phyloP scores from a whole-genome alignment of 768 basidiomycete species.

The Podaxis rugospora region DNA sequence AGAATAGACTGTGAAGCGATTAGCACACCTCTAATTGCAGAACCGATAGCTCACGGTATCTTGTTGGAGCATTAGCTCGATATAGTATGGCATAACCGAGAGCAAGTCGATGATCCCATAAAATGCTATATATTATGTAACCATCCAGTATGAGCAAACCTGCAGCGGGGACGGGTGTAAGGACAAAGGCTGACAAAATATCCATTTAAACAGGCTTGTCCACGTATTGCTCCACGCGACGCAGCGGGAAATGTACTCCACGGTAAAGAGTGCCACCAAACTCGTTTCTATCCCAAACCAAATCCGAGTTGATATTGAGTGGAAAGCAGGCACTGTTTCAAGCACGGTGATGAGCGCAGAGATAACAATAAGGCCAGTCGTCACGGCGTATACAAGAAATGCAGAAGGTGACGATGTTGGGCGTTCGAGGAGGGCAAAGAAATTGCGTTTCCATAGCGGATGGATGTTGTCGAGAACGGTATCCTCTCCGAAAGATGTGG shows the following conservation, averaged over 20 bases:
- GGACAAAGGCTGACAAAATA: conserved; percentile 50
- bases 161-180: not conserved
- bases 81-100: conserved; percentile 85
- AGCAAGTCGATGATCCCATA: conserved; percentile 84
- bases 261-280: conserved; percentile 79
- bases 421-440: conserved; percentile 73
- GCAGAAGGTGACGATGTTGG: conserved; percentile 75
- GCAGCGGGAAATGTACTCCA: conserved; percentile 74
- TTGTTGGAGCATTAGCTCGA: conserved; percentile 78
- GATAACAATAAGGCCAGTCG: conserved; percentile 67
- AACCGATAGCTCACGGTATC: conserved; percentile 57
- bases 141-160: conserved; percentile 1
- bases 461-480: conserved; percentile 29
- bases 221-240: conserved; percentile 73
- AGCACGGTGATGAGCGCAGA: conserved; percentile 74
- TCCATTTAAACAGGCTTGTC: conserved; percentile 59
- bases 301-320: conserved; percentile 58
- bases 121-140: conserved; percentile 43
- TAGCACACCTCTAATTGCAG: not conserved
- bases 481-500: conserved; percentile 31
- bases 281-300: conserved; percentile 90
- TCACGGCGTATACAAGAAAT: conserved; percentile 68
- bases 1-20: conserved; percentile 53
- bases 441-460: conserved; percentile 57
- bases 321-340: conserved; percentile 77